Evolutionary conservation across 495 filamentous ascomycete species (phyloP).

Genomic region (Annulohypoxylon stygium): DNA sequence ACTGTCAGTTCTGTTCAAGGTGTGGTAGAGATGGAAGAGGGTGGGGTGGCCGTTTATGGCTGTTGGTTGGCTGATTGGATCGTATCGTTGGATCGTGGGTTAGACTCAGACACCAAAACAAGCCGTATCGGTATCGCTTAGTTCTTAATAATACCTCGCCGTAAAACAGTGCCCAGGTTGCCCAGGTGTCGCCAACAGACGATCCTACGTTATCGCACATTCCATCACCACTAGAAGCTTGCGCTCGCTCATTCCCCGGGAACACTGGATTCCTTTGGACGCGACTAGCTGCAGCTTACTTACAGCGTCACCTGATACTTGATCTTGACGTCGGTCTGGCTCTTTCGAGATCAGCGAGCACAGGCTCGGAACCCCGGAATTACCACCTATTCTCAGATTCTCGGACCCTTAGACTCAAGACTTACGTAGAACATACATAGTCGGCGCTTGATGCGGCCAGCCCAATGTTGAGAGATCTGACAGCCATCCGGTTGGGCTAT

Average conservation of each 20-base stretch:
- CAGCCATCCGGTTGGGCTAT: constrained; percentile 15
- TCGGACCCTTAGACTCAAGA: too few species aligned
- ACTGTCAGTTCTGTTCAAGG: constrained; percentile 7
- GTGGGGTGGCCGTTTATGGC: constrained; percentile 18
- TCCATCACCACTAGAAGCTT: constrained; percentile 19
- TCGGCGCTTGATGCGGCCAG: constrained; percentile 26
- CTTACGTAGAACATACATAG: constrained; percentile 1
- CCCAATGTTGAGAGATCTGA: constrained; percentile 12
- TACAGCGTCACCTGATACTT: constrained; percentile 37
- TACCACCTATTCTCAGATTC: constrained; percentile 4
- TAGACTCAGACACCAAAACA: constrained; percentile 23
- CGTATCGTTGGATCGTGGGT: neutral
- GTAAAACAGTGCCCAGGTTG: constrained; percentile 25
- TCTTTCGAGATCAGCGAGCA: constrained; percentile 5
- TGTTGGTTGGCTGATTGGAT: constrained; percentile 11
- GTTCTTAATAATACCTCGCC: constrained; percentile 43
- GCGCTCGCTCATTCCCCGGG: constrained; percentile 13
- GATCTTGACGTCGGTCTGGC: constrained; percentile 21
- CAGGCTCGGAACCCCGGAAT: constrained; percentile 20
- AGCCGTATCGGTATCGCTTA: constrained; percentile 12
- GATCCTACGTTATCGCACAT: constrained; percentile 36
- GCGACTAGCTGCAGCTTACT: constrained; percentile 32
- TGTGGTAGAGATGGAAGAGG: constrained; percentile 23
- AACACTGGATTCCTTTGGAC: neutral
- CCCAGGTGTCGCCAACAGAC: neutral